Conservation (phyloP, 2,329 filamentous ascomycete genomes). For the Fusarium robinianum region DNA sequence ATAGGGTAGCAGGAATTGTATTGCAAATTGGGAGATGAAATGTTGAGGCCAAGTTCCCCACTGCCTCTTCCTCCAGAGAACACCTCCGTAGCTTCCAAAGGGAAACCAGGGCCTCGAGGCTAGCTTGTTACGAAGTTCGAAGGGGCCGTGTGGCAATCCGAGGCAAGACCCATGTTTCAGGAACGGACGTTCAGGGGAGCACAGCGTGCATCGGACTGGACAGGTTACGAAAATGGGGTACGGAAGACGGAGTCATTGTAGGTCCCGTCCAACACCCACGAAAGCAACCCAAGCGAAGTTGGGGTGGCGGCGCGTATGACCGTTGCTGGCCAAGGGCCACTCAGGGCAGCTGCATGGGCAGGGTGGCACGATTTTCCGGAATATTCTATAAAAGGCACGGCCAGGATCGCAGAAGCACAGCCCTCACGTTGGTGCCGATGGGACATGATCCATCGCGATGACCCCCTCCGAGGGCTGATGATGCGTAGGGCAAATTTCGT, state of each 20-base stretch:
- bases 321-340: not conserved
- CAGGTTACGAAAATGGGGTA: no score
- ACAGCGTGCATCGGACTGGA: no score
- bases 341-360: conserved; percentile 9
- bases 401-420: conserved; percentile 18
- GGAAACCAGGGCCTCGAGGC: no score
- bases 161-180: no score
- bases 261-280: not conserved
- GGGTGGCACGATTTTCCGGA: conserved; percentile 28
- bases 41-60: no score
- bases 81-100: no score
- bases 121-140: no score
- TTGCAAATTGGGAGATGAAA: no score
- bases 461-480: conserved; percentile 7
- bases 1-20: no score
- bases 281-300: not conserved
- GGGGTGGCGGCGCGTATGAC: not conserved
- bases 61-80: no score
- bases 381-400: conserved; percentile 31
- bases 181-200: no score
- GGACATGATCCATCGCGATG: conserved; percentile 2
- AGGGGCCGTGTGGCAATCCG: no score
- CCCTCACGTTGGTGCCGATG: conserved; percentile 6
- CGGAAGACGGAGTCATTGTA: not conserved
- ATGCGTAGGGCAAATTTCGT: conserved; percentile 27